These are phyloP conservation scores for Septoria linicola DNA, from an alignment of 2,329 filamentous ascomycete species.

Conservation along the genomic window DNA sequence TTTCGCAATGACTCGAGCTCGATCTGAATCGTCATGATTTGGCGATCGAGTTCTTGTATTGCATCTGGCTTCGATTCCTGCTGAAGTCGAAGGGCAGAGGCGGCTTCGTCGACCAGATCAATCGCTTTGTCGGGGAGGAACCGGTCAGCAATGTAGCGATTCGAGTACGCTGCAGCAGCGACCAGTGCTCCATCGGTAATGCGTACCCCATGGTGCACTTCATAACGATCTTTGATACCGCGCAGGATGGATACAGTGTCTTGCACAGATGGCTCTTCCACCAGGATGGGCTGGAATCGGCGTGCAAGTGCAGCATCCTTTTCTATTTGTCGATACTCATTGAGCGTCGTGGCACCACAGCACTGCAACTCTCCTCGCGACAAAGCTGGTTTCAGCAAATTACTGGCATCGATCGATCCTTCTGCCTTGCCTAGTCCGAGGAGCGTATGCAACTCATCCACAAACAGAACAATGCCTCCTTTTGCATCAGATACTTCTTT, in stretches of 20 bases:
- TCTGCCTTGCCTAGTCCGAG: conserved; percentile 92
- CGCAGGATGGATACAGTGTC: conserved; percentile 94
- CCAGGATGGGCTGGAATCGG: conserved; percentile 89
- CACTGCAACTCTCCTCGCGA: conserved; percentile 91
- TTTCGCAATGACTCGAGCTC: conserved; percentile 92
- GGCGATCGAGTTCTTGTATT: conserved; percentile 86
- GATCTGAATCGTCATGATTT: conserved; percentile 97
- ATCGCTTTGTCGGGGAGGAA: conserved; percentile 97
- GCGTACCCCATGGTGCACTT: conserved; percentile 92
- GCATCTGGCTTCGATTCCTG: conserved; percentile 97
- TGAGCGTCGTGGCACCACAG: conserved; percentile 89
- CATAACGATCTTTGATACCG: conserved; percentile 96
- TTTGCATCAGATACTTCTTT: conserved; percentile 88
- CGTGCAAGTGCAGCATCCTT: conserved; percentile 92
- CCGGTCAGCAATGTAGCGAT: conserved; percentile 93
- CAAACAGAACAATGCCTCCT: conserved; percentile 88
- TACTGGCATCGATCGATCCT: conserved; percentile 94
- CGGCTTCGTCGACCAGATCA: conserved; percentile 93
- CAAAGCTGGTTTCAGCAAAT: conserved; percentile 89
- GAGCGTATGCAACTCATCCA: conserved; percentile 90
- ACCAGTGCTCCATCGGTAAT: conserved; percentile 92
- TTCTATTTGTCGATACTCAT: conserved; percentile 89
- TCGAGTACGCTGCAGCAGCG: conserved; percentile 86
- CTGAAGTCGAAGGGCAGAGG: conserved; percentile 82
- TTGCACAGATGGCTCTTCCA: conserved; percentile 86